Conservation (phyloP, 345 rosid species). For the Populus simonii region DNA sequence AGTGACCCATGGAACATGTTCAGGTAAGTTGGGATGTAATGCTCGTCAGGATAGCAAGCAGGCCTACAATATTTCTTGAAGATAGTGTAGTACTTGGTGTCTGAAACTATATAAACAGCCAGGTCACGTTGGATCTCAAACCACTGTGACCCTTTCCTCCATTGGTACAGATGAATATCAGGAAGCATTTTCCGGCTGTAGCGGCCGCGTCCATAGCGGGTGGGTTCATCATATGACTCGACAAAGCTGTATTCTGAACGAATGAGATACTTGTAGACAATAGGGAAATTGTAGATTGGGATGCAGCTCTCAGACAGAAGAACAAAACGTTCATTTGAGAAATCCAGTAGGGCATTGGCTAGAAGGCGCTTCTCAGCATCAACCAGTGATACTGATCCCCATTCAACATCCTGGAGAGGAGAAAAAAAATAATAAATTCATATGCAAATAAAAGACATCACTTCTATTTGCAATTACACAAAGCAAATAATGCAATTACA, state of each 20-base stretch:
- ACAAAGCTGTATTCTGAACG: slow-evolving; percentile 72
- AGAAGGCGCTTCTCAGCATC: slow-evolving; percentile 93
- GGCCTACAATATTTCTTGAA: slow-evolving; percentile 78
- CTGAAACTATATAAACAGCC: slow-evolving; percentile 63
- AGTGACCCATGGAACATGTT: slow-evolving; percentile 75
- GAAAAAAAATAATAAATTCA: neutral
- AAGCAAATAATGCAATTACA: neutral
- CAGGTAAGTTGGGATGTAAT: slow-evolving; percentile 75
- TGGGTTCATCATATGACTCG: slow-evolving; percentile 82
- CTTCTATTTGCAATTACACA: neutral
- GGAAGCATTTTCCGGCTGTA: slow-evolving; percentile 87
- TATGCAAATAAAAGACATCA: neutral
- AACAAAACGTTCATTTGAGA: slow-evolving; percentile 78
- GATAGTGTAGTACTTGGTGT: slow-evolving; percentile 58
- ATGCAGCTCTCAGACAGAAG: slow-evolving; percentile 97
- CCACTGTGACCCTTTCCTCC: slow-evolving; percentile 98
- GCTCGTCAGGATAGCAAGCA: slow-evolving; percentile 94
- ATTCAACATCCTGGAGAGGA: slow-evolving; percentile 59
- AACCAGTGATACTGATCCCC: slow-evolving; percentile 69
- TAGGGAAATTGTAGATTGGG: slow-evolving; percentile 76
- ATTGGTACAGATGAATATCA: slow-evolving; percentile 63
- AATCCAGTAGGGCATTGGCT: slow-evolving; percentile 82
- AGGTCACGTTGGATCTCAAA: slow-evolving; percentile 71
- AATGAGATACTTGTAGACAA: slow-evolving; percentile 69
- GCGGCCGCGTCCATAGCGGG: slow-evolving; percentile 91